Evolutionary conservation across 441 rosid species (phyloP).

Genomic region (Kokia cookei): DNA sequence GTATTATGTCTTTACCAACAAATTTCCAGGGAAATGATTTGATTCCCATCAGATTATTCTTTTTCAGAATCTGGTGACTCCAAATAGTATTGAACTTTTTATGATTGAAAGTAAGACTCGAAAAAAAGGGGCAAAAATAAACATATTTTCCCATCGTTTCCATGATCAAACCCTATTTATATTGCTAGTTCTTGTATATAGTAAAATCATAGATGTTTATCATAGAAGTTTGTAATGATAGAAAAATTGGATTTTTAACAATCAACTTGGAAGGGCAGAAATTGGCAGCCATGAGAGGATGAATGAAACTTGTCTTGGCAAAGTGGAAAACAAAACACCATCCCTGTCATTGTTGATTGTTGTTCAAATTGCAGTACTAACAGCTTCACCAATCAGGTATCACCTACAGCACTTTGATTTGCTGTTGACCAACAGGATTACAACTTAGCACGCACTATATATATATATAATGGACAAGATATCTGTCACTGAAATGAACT

Average conservation of each 20-base stretch:
- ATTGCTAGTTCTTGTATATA: not conserved
- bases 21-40: not conserved
- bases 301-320: slow-evolving; percentile 36
- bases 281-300: too few species aligned
- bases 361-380: not conserved
- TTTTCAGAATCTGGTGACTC: not conserved
- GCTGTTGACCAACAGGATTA: not conserved
- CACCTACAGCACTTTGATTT: not conserved
- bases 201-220: not conserved
- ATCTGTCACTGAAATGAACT: not conserved
- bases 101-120: not conserved
- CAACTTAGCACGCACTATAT: not conserved
- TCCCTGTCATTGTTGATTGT: slow-evolving; percentile 18
- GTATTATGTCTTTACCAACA: not conserved
- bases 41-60: not conserved
- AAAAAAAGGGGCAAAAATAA: slow-evolving; percentile 22
- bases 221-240: not conserved
- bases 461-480: not conserved
- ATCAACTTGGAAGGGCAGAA: too few species aligned
- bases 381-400: not conserved
- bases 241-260: slow-evolving; percentile 9
- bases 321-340: slow-evolving; percentile 52
- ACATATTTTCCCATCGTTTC: slow-evolving; percentile 48
- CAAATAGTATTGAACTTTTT: not conserved
- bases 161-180: slow-evolving; percentile 39